phyloP scores from a whole-genome alignment of 2,329 filamentous ascomycete species.

The Sporothrix mexicana region DNA sequence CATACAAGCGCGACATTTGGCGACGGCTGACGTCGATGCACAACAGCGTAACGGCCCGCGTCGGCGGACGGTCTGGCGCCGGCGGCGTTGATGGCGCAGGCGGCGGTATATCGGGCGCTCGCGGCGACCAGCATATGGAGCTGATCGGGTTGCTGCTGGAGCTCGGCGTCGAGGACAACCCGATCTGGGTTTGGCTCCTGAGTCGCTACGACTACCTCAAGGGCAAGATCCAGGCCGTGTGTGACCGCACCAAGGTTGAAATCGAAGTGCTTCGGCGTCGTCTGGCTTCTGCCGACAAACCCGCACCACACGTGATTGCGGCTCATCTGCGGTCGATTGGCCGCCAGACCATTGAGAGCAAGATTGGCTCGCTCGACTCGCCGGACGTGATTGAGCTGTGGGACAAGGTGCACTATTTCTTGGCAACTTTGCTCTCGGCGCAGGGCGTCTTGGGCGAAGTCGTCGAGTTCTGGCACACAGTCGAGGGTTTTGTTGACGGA shows the following conservation, averaged over 20 bases:
- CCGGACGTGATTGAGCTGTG: constrained; percentile 85
- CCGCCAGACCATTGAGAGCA: constrained; percentile 68
- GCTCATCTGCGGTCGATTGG: constrained; percentile 76
- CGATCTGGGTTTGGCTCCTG: constrained; percentile 93
- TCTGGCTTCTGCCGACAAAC: constrained; percentile 71
- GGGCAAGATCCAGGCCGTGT: constrained; percentile 77
- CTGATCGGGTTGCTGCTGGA: constrained; percentile 89
- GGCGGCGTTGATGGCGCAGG: neutral
- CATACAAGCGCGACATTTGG: constrained; percentile 91
- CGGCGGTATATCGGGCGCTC: constrained; percentile 50
- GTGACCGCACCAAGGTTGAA: constrained; percentile 87
- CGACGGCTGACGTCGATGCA: constrained; percentile 75
- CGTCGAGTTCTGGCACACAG: constrained; percentile 90
- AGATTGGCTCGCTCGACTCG: constrained; percentile 72
- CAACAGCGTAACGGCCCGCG: constrained; percentile 48
- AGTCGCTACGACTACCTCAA: constrained; percentile 90
- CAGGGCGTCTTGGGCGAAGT: constrained; percentile 87
- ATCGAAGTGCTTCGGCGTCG: constrained; percentile 88
- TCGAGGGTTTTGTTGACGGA: constrained; percentile 87
- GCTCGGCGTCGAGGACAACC: constrained; percentile 91
- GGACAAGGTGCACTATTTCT: constrained; percentile 81
- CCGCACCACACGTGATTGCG: constrained; percentile 70
- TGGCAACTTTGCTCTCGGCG: constrained; percentile 75
- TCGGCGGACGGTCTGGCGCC: neutral
- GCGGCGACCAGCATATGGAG: constrained; percentile 85